phyloP scores from a whole-genome alignment of 2,329 filamentous ascomycete genomes.

The Claviceps sp. region DNA sequence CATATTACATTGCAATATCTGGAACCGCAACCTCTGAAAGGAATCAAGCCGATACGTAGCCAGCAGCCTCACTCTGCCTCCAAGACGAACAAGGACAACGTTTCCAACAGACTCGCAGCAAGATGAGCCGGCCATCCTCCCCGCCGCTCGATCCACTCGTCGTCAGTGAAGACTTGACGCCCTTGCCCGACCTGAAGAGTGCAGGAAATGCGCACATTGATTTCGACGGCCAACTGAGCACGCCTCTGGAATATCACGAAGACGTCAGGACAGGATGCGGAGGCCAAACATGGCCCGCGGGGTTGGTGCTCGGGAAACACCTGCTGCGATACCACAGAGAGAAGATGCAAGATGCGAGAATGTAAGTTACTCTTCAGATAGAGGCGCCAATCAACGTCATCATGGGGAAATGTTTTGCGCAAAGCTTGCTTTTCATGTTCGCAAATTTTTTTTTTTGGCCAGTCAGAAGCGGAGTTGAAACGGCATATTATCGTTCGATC shows the following conservation, averaged over 20 bases:
- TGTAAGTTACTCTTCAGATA: conserved; percentile 40
- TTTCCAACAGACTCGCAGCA: not conserved
- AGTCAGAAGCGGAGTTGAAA: not conserved
- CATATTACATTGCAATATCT: not conserved
- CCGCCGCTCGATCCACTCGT: conserved; percentile 36
- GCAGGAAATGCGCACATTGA: conserved; percentile 38
- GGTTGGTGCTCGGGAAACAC: conserved; percentile 77
- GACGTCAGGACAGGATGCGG: conserved; percentile 82
- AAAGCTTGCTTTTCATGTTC: not conserved
- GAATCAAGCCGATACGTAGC: not conserved
- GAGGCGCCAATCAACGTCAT: no score
- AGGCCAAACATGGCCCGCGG: conserved; percentile 88
- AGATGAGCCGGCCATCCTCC: conserved; percentile 25
- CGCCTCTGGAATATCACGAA: conserved; percentile 65
- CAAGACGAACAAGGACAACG: not conserved
- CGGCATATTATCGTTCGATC: not conserved
- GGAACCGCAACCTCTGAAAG: not conserved
- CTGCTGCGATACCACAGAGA: conserved; percentile 60
- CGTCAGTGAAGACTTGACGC: conserved; percentile 42
- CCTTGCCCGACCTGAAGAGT: conserved; percentile 44
- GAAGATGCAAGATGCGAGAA: conserved; percentile 51
- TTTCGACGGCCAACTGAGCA: conserved; percentile 61
- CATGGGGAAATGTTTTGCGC: no score
- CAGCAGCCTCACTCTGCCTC: no score
- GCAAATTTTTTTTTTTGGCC: not conserved